These are phyloP conservation scores for Penicillium canariense DNA, from an alignment of 495 filamentous ascomycete genomes.

Conservation along the genomic window DNA sequence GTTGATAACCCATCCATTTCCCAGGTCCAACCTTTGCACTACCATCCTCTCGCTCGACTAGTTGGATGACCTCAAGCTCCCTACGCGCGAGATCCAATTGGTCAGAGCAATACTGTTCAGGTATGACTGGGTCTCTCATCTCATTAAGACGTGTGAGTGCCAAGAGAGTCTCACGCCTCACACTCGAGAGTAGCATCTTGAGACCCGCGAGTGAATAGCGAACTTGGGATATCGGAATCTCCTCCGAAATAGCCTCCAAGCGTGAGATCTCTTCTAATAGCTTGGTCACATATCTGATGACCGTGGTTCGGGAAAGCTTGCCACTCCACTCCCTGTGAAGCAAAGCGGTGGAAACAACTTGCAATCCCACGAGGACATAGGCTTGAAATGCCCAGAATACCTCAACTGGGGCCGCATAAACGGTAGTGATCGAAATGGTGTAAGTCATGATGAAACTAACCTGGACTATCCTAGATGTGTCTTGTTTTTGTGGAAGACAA, in stretches of 20 bases:
- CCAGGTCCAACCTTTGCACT: neutral
- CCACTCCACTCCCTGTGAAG: neutral
- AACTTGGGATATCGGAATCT: neutral
- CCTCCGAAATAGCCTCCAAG: neutral
- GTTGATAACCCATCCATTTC: neutral
- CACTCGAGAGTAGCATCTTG: neutral
- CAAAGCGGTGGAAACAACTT: neutral
- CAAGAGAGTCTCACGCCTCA: neutral
- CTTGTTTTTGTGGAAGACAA: too few species aligned
- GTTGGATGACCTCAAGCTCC: neutral
- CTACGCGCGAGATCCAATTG: neutral
- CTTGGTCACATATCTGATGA: neutral
- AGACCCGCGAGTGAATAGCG: neutral
- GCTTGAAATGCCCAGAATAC: neutral
- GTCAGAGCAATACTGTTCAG: neutral
- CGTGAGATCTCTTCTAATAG: neutral
- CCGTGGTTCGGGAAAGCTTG: too few species aligned
- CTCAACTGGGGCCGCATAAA: neutral
- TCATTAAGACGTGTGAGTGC: neutral
- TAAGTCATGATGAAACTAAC: too few species aligned
- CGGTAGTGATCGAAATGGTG: too few species aligned
- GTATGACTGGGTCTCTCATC: neutral
- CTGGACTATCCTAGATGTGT: too few species aligned
- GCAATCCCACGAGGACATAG: neutral
- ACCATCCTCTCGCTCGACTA: neutral